These are phyloP conservation scores for Trypanosoma vivax DNA, from an alignment of 208 protist species.

Conservation along the genomic window DNA sequence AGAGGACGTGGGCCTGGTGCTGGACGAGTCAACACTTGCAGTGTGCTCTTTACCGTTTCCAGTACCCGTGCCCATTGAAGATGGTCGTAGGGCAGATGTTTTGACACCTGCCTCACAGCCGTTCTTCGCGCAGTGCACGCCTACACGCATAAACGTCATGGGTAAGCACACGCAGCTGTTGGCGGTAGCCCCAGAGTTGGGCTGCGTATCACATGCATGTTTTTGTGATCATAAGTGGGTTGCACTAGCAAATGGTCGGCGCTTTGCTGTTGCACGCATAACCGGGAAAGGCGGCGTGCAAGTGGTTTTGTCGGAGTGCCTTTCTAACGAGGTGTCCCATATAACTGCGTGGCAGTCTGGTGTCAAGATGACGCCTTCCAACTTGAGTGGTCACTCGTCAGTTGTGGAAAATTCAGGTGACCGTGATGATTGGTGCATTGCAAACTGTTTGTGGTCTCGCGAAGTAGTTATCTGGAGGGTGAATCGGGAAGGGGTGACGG, in stretches of 20 bases:
- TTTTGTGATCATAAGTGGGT: conserved; percentile 11
- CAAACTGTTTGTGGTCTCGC: conserved; percentile 18
- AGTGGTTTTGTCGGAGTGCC: not conserved
- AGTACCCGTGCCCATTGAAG: not conserved
- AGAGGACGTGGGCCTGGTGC: not conserved
- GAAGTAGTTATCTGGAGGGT: conserved; percentile 12
- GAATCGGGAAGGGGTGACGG: not conserved
- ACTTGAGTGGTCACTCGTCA: no score
- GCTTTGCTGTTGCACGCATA: not conserved
- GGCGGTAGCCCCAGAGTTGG: conserved; percentile 6
- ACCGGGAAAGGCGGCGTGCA: no score
- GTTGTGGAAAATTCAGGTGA: no score
- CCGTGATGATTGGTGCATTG: conserved; percentile 4
- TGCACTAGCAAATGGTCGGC: conserved; percentile 7
- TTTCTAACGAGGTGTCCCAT: conserved; percentile 18
- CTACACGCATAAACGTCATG: conserved; percentile 1
- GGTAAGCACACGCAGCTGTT: conserved; percentile 1
- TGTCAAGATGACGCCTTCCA: no score
- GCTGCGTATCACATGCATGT: conserved; percentile 9
- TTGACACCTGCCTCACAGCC: not conserved
- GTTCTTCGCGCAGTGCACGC: conserved; percentile 16
- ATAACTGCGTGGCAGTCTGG: conserved; percentile 1
- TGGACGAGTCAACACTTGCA: conserved; percentile 20
- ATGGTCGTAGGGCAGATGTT: not conserved
- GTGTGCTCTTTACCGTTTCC: not conserved